A percentile compares a stretch with the other conserved stretches of the same genome.
Evolutionary conservation across 306 rosid species (phyloP).

Genomic region (Cajanus cajan): DNA sequence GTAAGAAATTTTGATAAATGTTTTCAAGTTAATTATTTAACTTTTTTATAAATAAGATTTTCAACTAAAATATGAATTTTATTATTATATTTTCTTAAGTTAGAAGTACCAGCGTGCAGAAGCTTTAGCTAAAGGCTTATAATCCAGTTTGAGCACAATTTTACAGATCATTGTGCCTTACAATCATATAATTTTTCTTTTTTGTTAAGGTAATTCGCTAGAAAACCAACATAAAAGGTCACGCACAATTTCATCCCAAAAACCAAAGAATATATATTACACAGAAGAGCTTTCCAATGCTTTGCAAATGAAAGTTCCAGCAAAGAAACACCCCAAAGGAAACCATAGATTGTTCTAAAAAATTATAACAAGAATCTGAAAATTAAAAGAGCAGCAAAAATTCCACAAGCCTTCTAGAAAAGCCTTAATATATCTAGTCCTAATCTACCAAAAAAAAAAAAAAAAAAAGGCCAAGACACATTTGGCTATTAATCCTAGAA

Average conservation of each 20-base stretch:
- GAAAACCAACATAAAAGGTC: background rate
- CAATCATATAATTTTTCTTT: background rate
- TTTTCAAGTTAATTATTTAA: background rate
- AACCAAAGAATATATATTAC: background rate
- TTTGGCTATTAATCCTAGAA: background rate
- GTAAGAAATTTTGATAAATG: background rate
- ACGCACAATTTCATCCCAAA: background rate
- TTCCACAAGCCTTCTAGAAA: background rate
- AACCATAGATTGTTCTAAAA: background rate
- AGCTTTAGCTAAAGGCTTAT: slow-evolving; percentile 2
- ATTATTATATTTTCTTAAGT: background rate
- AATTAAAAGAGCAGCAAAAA: background rate
- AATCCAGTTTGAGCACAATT: slow-evolving; percentile 1
- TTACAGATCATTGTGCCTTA: background rate
- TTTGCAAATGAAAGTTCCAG: background rate
- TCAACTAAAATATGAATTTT: no score
- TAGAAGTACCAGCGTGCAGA: background rate
- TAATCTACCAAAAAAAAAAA: background rate
- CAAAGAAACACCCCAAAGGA: background rate
- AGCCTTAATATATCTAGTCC: background rate
- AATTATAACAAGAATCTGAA: background rate
- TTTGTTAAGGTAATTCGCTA: background rate
- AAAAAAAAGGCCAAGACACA: background rate
- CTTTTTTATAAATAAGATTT: no score
- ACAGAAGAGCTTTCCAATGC: background rate